These are phyloP conservation scores for Ceratocystis cacaofunesta DNA, from an alignment of 2,329 filamentous ascomycete species.

Conservation along the genomic window DNA sequence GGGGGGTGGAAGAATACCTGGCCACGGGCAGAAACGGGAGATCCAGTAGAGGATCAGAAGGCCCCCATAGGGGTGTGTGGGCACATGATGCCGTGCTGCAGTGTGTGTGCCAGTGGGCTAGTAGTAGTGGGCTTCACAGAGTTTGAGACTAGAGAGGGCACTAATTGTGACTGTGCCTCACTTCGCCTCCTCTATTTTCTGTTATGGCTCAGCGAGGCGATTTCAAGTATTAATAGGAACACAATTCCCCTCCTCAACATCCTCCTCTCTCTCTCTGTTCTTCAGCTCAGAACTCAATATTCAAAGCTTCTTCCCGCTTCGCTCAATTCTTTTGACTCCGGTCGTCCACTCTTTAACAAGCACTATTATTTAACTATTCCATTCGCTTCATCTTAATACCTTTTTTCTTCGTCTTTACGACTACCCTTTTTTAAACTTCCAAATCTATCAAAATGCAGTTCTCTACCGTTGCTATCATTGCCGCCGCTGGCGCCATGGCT, in stretches of 20 bases:
- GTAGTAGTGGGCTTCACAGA: neutral
- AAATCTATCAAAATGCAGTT: slow-evolving; percentile 39
- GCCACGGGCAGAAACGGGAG: neutral
- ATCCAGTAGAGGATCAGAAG: neutral
- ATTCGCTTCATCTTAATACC: slow-evolving; percentile 20
- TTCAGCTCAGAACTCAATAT: slow-evolving; percentile 32
- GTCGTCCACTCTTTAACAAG: slow-evolving; percentile 41
- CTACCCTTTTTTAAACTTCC: slow-evolving; percentile 20
- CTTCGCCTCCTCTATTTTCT: slow-evolving; percentile 2
- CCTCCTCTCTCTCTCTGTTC: slow-evolving; percentile 23
- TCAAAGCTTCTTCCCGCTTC: slow-evolving; percentile 26
- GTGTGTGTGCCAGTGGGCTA: neutral
- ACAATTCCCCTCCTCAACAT: slow-evolving; percentile 6
- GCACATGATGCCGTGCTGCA: neutral
- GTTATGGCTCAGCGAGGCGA: neutral
- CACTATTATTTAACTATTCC: slow-evolving; percentile 25
- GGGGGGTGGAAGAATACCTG: neutral
- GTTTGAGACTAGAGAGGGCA: neutral
- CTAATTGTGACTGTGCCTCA: slow-evolving; percentile 2
- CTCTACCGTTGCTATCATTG: slow-evolving; percentile 34
- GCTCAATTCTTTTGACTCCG: slow-evolving; percentile 33
- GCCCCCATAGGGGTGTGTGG: neutral
- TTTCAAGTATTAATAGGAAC: slow-evolving; percentile 13
- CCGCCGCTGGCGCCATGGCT: slow-evolving; percentile 35
- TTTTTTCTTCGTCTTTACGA: slow-evolving; percentile 21